Base-by-base conservation (phyloP, 1,284 basidiomycete species). In the Fistulina hepatica region DNA sequence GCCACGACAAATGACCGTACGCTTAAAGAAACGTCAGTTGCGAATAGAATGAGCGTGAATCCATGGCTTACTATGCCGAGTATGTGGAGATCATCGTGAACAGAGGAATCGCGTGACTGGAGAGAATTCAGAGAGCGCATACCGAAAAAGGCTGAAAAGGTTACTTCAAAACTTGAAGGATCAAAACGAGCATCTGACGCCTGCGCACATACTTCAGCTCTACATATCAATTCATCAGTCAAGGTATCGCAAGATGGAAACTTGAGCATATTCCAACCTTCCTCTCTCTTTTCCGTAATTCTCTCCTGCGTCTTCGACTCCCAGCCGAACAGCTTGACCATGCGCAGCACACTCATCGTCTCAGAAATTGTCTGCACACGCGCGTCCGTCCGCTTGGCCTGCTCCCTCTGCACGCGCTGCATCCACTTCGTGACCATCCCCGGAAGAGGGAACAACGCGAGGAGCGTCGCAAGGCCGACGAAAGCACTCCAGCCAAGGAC, bases 61-160 rank as follows among this genome's bases (percentile, higher is more conserved):
- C 43, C 4, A 22, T 16, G 17, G 62, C 44, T 21, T 46, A 47
- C 33, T 69, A 81, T 23, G 73, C 69, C 6, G 69, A 66, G 52
- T 76, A 86, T 0, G 81, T 81, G 13, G 67, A 64, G 24, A 76
- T 51, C 71, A 84, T 85, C 11, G 73, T 76, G 24, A 76, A n/a
- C 24, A 26, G n/a, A n/a, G 10, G 10, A 26, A n/a, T 26, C 24
- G 24, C 24, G n/a, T n/a, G n/a, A 26, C 10, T 26, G 24, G 16
- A 10, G 15, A 10, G 12, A 30, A 3, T 22, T 15, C 19, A 7
- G 22, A 17, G 19, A 23, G 21, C 20, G 19, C 19, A 24, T 22
- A 9, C 21, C 6, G 21, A 6, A 15, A 17, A 7, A 13, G 21
- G 11, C 1, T 5, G 13, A 26, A 30, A 4, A 26, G 23, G 7